Base-by-base conservation (phyloP, 257 asterid species). In the Nicotiana tomentosiformis region DNA sequence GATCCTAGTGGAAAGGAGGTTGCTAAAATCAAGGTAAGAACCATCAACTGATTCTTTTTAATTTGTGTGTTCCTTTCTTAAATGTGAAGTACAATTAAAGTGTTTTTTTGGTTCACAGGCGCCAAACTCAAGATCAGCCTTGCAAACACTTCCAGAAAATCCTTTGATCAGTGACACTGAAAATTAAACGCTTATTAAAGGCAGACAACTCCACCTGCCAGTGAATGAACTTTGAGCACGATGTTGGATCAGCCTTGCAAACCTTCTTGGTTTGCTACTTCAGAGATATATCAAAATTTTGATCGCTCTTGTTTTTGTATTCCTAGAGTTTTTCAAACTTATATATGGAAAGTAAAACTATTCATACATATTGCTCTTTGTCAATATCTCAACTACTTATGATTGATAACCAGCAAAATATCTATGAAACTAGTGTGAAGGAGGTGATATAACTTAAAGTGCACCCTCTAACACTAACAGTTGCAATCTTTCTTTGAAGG, bases 71-170 rank as follows among this genome's bases (percentile, higher is more conserved):
- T 6, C 0, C 53, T n/a, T 33, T 35, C 23, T 78, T 0, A 30
- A 18, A 32, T 53, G 56, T 56, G 32, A 56, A 35, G 11, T 56
- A 32, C 58, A 30, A 61, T 35, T 35, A 0, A 60, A 20, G 10
- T 18, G 3, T 3, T 78, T 60, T 78, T 79, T 0, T 18, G 57
- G 4, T 61, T 61, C 60, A 79, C 74, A 61, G 82, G 74, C 29
- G 23, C 14, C 65, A 23, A 56, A n/a, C 37, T 18, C 82, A 37
- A 84, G 96, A 82, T 88, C 82, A 83, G 94, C 96, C 46, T 85
- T 93, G 78, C 91, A 88, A 82, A 72, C 74, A 5, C 84, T 93
- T 69, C 77, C 91, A 0, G 92, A 84, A 20, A 90, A 90, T 77
- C 77, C 37, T 10, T 26, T 81, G 84, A 86, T 58, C 37, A 80